Percentiles rank a stretch among this genome's conserved stretches.
Evolutionary conservation across 495 filamentous ascomycete species (phyloP).

Genomic region (Penicillium lividum): DNA sequence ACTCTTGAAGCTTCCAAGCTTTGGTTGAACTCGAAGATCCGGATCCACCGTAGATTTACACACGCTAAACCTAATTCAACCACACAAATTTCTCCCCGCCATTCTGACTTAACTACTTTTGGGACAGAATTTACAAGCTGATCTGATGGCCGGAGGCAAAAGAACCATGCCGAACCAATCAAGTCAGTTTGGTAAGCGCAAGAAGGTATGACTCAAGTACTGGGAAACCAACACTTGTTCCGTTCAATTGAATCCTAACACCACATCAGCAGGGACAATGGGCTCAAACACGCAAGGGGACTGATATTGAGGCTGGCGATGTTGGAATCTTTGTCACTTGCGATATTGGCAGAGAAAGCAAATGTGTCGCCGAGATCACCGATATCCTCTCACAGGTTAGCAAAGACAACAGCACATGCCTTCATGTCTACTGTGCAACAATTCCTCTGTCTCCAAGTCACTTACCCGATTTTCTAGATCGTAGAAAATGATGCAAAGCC

Average conservation of each 20-base stretch:
- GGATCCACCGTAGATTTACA: slow-evolving; percentile 8
- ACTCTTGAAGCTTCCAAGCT: background rate
- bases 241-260: slow-evolving; percentile 5
- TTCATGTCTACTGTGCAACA: background rate
- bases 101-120: background rate
- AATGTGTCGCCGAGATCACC: slow-evolving; percentile 70
- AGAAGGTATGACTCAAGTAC: slow-evolving; percentile 33
- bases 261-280: slow-evolving; percentile 33
- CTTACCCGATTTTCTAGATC: slow-evolving; percentile 6
- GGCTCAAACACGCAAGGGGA: slow-evolving; percentile 22
- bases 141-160: slow-evolving; percentile 32
- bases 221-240: slow-evolving; percentile 8
- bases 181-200: slow-evolving; percentile 33
- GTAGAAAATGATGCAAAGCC: slow-evolving; percentile 26
- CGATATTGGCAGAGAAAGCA: slow-evolving; percentile 74
- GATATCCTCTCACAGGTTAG: slow-evolving; percentile 74
- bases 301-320: slow-evolving; percentile 69
- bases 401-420: slow-evolving; percentile 2
- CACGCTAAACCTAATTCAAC: slow-evolving; percentile 14
- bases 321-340: slow-evolving; percentile 89
- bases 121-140: background rate
- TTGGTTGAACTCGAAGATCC: background rate
- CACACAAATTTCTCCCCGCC: slow-evolving; percentile 11
- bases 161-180: slow-evolving; percentile 34
- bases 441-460: slow-evolving; percentile 6